Evolutionary conservation across 257 asterid genomes (phyloP), one percentile per base, ranked within the genome.

Genomic region (Agastache rugosa): DNA sequence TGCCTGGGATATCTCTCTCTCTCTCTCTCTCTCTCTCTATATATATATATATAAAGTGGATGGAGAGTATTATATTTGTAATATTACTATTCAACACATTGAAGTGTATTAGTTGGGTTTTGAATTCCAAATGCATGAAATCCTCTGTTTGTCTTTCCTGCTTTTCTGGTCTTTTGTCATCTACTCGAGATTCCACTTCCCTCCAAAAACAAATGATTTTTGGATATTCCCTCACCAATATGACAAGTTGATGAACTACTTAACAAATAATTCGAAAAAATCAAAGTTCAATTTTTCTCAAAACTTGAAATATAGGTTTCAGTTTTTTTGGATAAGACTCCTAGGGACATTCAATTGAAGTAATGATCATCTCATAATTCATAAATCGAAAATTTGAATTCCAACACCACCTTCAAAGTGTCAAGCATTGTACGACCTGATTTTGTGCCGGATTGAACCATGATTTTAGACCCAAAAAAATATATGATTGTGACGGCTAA

Each of bases 81-180:
- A 11, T 44, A 44, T 4, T 11, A 4, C 16, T 44, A 3, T 42
- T 42, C 2, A 44, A 44, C 50, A 44, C n/a, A 44, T 58, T 60
- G 23, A 59, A 60, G 39, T 56, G 56, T 2, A 47, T 39, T 75
- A 27, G 67, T 39, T 77, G 67, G 41, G 67, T 29, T 54, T 53
- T 42, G n/a, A 63, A 19, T 39, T 61, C 69, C 76, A 75, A 75
- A 64, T 47, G 71, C 77, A 37, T 55, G 74, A 79, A 63, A 63
- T 64, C 64, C 72, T 75, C 42, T 19, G 16, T 35, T 47, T 60
- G 72, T 67, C 69, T 60, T 11, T 62, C 61, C 74, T 75, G 51
- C 31, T 42, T 73, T 68, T 62, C 50, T 69, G 77, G 59, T 22
- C 37, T 73, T 62, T 8, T 69, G 73, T 68, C 54, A 42, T 20